Base-by-base conservation (phyloP, 176 grass and related monocot genomes). In the Rhynchospora pubera region DNA sequence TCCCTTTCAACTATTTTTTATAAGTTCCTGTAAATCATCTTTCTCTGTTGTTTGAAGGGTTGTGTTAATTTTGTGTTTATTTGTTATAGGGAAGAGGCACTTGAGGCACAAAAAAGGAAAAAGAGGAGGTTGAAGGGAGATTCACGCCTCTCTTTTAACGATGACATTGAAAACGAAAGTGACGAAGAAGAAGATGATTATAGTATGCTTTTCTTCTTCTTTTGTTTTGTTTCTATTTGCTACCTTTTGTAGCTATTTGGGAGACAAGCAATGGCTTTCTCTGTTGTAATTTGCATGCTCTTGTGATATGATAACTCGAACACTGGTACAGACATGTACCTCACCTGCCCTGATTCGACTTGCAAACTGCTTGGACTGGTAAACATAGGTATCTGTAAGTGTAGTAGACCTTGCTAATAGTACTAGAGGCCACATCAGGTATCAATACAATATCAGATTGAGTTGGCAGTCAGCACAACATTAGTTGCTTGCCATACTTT, bases 51-150 rank as follows among this genome's bases (percentile, higher is more conserved):
- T 2, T 75, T 75, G 2, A 32, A 32, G 30, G 13, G 10, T 80
- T 56, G 59, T 58, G 50, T 61, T 77, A n/a, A 18, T 82, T 42
- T 82, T 9, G 50, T 52, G 5, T 83, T 62, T 39, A 51, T 51
- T 58, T 77, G 5, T 90, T 68, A 83, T 77, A 96, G 97, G 84
- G 97, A 99, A 90, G 91, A 96, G 87, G 92, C 94, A 83, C 80
- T 95, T 63, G 69, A 99, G 82, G 88, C 88, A 83, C 96, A 95
- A 79, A 99, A 99, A 90, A 88, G 96, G 80, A 99, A 95, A 89
- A 99, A 86, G 79, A 95, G 92, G 79, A 95, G 91, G 84, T 82
- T 99, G 52, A 95, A 85, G 85, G 90, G 90, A 84, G 95, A 98
- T 87, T 80, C 90, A 68, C 88, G 96, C 0, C 83, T 98, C 77